Conservation (phyloP, 495 filamentous ascomycete genomes). For the Penicillium mononematosum region DNA sequence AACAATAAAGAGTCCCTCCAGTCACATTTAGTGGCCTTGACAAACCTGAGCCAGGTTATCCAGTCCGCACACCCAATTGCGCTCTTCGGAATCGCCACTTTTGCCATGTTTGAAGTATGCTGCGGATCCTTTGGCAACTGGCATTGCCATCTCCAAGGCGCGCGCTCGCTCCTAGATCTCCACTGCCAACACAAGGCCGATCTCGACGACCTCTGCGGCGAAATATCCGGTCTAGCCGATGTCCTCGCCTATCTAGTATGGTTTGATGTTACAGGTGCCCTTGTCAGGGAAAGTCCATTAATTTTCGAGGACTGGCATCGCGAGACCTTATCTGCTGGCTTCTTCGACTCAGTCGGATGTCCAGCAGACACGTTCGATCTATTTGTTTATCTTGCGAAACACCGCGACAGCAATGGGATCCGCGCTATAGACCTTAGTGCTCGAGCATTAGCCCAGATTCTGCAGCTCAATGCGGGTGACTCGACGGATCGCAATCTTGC, state of each 20-base stretch:
- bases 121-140: constrained; percentile 35
- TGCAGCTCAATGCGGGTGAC: constrained; percentile 12
- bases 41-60: constrained; percentile 31
- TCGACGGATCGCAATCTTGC: constrained; percentile 21
- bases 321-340: constrained; percentile 19
- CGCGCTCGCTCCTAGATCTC: constrained; percentile 34
- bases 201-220: constrained; percentile 22
- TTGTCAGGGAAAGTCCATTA: constrained; percentile 24
- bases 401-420: constrained; percentile 4
- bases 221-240: constrained; percentile 28
- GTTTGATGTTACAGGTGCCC: constrained; percentile 34
- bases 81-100: constrained; percentile 35
- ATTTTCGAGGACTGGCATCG: constrained; percentile 40
- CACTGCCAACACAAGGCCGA: constrained; percentile 31
- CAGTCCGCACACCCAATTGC: constrained; percentile 34
- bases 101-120: constrained; percentile 38
- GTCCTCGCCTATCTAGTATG: constrained; percentile 35
- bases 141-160: constrained; percentile 36
- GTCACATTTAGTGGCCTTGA: constrained; percentile 31
- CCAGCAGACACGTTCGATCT: constrained; percentile 33
- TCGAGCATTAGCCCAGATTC: constrained; percentile 26
- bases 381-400: constrained; percentile 27
- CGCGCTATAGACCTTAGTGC: constrained; percentile 19
- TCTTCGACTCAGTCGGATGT: constrained; percentile 36
- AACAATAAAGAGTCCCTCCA: constrained; percentile 26